phyloP scores from a whole-genome alignment of 2,329 filamentous ascomycete genomes.

The Monosporascus ibericus region DNA sequence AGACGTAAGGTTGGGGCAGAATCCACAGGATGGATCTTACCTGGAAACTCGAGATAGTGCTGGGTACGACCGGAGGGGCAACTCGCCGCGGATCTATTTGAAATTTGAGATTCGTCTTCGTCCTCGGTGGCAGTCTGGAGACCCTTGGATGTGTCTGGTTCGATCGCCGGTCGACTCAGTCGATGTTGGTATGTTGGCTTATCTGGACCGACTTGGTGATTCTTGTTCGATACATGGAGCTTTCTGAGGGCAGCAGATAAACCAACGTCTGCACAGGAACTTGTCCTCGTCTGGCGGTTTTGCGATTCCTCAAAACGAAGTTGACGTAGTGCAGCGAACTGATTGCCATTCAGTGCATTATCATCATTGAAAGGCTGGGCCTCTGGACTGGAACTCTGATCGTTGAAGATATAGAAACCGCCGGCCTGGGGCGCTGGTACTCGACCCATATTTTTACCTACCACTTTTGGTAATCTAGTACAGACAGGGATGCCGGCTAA shows the following conservation, averaged over 20 bases:
- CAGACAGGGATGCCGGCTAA: conserved; percentile 7
- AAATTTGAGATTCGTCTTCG: conserved; percentile 18
- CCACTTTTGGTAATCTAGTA: conserved; percentile 11
- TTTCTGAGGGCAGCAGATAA: conserved; percentile 25
- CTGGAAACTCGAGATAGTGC: conserved; percentile 19
- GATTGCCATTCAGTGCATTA: conserved; percentile 6
- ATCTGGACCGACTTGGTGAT: conserved; percentile 9
- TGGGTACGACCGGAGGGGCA: conserved; percentile 10
- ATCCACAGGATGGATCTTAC: conserved; percentile 10
- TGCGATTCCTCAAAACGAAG: conserved; percentile 23
- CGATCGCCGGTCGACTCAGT: conserved; percentile 17
- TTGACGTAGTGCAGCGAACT: conserved; percentile 19
- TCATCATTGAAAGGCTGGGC: conserved; percentile 11
- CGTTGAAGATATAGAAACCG: conserved; percentile 20
- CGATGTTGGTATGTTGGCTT: conserved; percentile 10
- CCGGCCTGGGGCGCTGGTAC: conserved; percentile 10
- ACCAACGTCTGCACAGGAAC: conserved; percentile 19
- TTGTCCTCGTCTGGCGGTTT: conserved; percentile 16
- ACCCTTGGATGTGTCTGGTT: conserved; percentile 21
- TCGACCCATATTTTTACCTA: conserved; percentile 15
- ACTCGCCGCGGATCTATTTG: conserved; percentile 7
- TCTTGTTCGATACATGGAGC: conserved; percentile 20
- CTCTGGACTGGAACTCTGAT: conserved; percentile 15
- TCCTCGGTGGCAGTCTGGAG: conserved; percentile 24
- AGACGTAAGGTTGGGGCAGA: not conserved